Conservation (phyloP, 768 basidiomycete species). For the Tylopilus plumbeoviolaceoides region DNA sequence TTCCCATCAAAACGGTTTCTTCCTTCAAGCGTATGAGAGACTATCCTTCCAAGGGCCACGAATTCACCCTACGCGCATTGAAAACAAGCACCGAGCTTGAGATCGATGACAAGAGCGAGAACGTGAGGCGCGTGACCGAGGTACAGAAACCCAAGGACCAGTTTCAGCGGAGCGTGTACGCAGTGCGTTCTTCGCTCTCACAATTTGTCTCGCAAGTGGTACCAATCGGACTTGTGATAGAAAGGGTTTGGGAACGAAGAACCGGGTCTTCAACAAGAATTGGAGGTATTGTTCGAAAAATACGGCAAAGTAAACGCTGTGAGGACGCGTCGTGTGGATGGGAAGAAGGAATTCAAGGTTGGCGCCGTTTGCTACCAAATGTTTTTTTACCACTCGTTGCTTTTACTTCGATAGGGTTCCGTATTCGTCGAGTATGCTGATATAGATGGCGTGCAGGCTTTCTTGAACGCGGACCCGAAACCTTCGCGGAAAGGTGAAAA, state of each 20-base stretch:
- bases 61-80: constrained; percentile 72
- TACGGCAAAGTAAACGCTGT: constrained; percentile 80
- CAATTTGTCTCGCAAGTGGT: neutral
- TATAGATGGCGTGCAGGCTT: constrained; percentile 60
- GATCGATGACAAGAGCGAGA: constrained; percentile 66
- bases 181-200: constrained; percentile 50
- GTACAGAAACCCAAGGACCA: constrained; percentile 73
- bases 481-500: constrained; percentile 75
- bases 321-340: constrained; percentile 78
- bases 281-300: constrained; percentile 77
- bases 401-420: constrained; percentile 58
- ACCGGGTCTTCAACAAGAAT: constrained; percentile 57
- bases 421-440: constrained; percentile 91
- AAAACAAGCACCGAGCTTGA: constrained; percentile 54
- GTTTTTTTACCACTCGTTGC: neutral
- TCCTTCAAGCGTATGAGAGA: constrained; percentile 96
- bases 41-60: constrained; percentile 51
- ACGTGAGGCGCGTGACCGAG: constrained; percentile 72
- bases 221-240: constrained; percentile 35
- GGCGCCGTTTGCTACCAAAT: constrained; percentile 10
- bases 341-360: constrained; percentile 87
- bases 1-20: constrained; percentile 78
- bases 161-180: constrained; percentile 84
- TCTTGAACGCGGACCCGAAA: constrained; percentile 79
- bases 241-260: constrained; percentile 83